Percentiles rank a stretch among this genome's conserved stretches.
Conservation (phyloP, 2,329 filamentous ascomycete genomes). For the Orbilia brochopaga region DNA sequence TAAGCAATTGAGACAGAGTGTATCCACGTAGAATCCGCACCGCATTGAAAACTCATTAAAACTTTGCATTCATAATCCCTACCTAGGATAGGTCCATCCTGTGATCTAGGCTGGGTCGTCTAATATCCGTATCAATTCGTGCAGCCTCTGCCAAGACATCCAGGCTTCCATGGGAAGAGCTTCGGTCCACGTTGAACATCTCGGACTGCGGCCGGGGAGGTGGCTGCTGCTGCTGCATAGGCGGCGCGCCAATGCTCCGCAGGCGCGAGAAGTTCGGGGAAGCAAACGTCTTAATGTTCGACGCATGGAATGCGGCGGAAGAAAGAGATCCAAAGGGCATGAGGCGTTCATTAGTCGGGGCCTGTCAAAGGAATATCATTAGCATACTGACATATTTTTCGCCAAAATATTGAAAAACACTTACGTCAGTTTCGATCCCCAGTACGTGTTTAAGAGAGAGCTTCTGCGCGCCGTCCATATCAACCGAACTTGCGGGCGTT, state of each 20-base stretch:
- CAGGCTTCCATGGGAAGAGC: slow-evolving; percentile 42
- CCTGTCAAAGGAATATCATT: slow-evolving; percentile 23
- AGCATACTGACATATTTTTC: slow-evolving; percentile 4
- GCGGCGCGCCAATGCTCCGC: slow-evolving; percentile 33
- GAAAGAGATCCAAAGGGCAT: slow-evolving; percentile 48
- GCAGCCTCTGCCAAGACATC: slow-evolving; percentile 48
- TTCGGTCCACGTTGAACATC: slow-evolving; percentile 29
- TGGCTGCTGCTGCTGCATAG: slow-evolving; percentile 19
- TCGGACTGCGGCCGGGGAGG: slow-evolving; percentile 29
- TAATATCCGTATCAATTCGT: slow-evolving; percentile 47
- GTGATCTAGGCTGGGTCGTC: slow-evolving; percentile 39
- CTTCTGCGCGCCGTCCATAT: slow-evolving; percentile 45
- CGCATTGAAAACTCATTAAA: slow-evolving; percentile 3
- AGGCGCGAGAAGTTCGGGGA: slow-evolving; percentile 39
- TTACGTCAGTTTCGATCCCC: slow-evolving; percentile 49
- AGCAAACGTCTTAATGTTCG: slow-evolving; percentile 28
- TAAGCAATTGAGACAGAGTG: not conserved
- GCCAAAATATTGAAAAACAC: not conserved
- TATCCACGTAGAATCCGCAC: not conserved
- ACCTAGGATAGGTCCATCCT: slow-evolving; percentile 49
- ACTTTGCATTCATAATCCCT: not conserved
- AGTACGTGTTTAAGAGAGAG: slow-evolving; percentile 47
- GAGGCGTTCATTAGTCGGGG: slow-evolving; percentile 38
- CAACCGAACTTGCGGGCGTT: slow-evolving; percentile 48
- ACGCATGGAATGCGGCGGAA: slow-evolving; percentile 48